These are phyloP conservation scores for Colletotrichum gloeosporioides DNA, from an alignment of 2,329 filamentous ascomycete genomes.

Conservation along the genomic window DNA sequence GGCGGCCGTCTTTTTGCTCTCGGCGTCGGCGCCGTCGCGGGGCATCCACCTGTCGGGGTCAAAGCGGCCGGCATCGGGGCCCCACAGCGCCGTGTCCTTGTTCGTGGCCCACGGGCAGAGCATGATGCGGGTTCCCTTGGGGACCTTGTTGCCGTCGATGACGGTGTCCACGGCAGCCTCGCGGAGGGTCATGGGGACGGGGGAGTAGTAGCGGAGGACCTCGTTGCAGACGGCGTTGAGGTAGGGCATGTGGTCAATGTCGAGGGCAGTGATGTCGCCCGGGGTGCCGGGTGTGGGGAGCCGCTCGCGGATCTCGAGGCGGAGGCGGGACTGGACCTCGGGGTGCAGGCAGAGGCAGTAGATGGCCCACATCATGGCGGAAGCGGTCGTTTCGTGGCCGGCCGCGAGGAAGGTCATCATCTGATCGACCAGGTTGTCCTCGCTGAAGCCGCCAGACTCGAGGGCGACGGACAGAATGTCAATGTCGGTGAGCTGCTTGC, in stretches of 20 bases:
- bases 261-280: slow-evolving; percentile 51
- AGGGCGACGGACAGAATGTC: slow-evolving; percentile 86
- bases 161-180: slow-evolving; percentile 68
- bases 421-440: slow-evolving; percentile 84
- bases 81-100: slow-evolving; percentile 74
- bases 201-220: slow-evolving; percentile 73
- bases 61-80: slow-evolving; percentile 75
- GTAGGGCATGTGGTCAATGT: slow-evolving; percentile 79
- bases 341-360: slow-evolving; percentile 73
- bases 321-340: slow-evolving; percentile 69
- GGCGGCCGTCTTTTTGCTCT: slow-evolving; percentile 49
- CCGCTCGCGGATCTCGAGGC: slow-evolving; percentile 67
- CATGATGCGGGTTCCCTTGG: slow-evolving; percentile 72
- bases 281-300: slow-evolving; percentile 56
- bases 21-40: slow-evolving; percentile 37
- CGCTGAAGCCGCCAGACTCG: slow-evolving; percentile 75
- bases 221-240: slow-evolving; percentile 82
- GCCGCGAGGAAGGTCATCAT: slow-evolving; percentile 90
- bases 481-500: slow-evolving; percentile 56
- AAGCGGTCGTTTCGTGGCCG: slow-evolving; percentile 80
- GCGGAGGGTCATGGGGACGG: slow-evolving; percentile 75
- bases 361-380: slow-evolving; percentile 76
- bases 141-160: slow-evolving; percentile 69
- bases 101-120: slow-evolving; percentile 74
- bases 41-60: slow-evolving; percentile 79